Evolutionary conservation across 345 rosid genomes (phyloP).

Genomic region (Mangifera indica): DNA sequence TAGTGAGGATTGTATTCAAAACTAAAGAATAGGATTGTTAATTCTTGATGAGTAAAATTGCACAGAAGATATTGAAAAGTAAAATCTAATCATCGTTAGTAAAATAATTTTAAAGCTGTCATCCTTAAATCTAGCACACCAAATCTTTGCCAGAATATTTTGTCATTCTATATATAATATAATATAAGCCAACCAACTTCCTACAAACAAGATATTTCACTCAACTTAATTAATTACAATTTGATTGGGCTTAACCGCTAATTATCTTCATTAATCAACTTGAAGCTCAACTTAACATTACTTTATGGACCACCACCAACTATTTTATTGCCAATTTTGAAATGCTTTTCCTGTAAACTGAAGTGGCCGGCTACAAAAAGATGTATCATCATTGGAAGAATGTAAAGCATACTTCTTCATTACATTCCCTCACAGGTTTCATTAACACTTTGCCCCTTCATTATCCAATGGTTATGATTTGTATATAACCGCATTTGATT

Average conservation of each 20-base stretch:
- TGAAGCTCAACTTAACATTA: neutral
- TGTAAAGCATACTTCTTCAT: neutral
- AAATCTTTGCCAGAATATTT: neutral
- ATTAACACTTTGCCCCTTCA: too few species aligned
- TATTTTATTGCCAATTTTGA: neutral
- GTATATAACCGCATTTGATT: too few species aligned
- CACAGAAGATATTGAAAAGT: too few species aligned
- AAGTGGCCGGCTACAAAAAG: neutral
- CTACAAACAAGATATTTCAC: neutral
- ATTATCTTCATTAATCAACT: neutral
- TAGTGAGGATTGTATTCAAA: too few species aligned
- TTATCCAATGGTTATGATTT: too few species aligned
- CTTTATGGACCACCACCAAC: neutral
- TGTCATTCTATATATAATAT: neutral
- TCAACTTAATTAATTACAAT: neutral
- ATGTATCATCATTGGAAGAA: neutral
- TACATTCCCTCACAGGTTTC: too few species aligned
- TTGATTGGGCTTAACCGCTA: neutral
- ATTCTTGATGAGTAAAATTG: too few species aligned
- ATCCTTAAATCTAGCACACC: too few species aligned
- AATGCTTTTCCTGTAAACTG: neutral
- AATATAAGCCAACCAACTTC: too few species aligned
- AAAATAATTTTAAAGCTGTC: too few species aligned
- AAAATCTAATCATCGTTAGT: too few species aligned
- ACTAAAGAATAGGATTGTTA: too few species aligned